Conservation (phyloP, 139 green algal species). For the Chlorella sp. region DNA sequence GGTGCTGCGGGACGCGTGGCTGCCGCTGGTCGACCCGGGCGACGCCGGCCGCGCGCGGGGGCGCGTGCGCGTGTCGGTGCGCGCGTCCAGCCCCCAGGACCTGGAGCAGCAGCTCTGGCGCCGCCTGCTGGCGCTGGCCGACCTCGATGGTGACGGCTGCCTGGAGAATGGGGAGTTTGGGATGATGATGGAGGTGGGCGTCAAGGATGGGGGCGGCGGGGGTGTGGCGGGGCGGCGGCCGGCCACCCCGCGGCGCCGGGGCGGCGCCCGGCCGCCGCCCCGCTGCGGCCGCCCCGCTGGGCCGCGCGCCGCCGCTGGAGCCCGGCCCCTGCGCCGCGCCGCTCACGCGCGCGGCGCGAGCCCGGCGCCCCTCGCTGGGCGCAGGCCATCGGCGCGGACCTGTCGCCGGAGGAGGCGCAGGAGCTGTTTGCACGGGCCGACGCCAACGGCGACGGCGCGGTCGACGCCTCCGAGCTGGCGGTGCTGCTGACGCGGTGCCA, state of each 20-base stretch:
- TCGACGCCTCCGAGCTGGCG: slow-evolving; percentile 34
- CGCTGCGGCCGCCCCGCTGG: too few species aligned
- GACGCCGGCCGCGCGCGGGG: slow-evolving; percentile 8
- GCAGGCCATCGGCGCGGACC: slow-evolving; percentile 36
- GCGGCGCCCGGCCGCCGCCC: too few species aligned
- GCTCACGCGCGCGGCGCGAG: too few species aligned
- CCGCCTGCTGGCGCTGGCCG: slow-evolving; percentile 38
- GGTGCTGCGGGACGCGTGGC: slow-evolving; percentile 10
- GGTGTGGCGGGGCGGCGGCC: too few species aligned
- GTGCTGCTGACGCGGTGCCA: slow-evolving; percentile 15
- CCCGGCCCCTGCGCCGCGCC: too few species aligned
- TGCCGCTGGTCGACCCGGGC: slow-evolving; percentile 31
- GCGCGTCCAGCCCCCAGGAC: slow-evolving; percentile 18
- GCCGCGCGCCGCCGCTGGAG: too few species aligned
- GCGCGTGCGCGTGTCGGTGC: slow-evolving; percentile 19
- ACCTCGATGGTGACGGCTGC: slow-evolving; percentile 37
- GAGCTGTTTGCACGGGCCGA: slow-evolving; percentile 37
- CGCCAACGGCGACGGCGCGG: neutral
- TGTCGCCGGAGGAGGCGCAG: slow-evolving; percentile 23
- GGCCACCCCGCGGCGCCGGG: too few species aligned
- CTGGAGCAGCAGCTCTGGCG: slow-evolving; percentile 54
- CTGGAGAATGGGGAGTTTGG: slow-evolving; percentile 37
- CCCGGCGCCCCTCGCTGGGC: too few species aligned
- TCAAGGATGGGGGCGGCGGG: neutral
- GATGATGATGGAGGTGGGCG: slow-evolving; percentile 29